Evolutionary conservation across 2,329 filamentous ascomycete genomes (phyloP), one percentile per base, ranked within the genome.

Genomic region (Sarocladiaceae sp.): DNA sequence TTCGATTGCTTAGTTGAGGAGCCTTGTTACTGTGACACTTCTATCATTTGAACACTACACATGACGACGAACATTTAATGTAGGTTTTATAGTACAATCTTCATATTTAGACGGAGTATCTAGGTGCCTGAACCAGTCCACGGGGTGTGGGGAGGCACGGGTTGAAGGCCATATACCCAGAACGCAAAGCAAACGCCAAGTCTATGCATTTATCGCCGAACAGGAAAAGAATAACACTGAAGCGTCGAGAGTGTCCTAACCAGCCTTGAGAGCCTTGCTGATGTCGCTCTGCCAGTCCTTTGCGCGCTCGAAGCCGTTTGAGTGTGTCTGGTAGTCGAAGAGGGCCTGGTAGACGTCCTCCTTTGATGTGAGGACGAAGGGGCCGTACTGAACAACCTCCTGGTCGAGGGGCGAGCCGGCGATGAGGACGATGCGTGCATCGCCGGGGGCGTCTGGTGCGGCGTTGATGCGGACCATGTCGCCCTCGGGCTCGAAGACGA

Each of bases 251-350:
- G 12, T 6, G 3, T 6, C 5, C 13, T 13, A 41, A 24, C 37
- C 19, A 13, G 23, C 21, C 37, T 29, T 41, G 23, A 41, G 37
- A 13, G 37, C 21, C 73, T 88, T 89, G 29, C 86, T 87, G 74
- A 95, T 95, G 67, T 94, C 84, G 58, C 85, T 89, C 63, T 82
- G 67, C 88, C 89, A 95, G 23, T 80, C 78, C 51, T 79, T 74
- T 1, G 85, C 85, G 50, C 85, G 73, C 68, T 93, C 88, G 54
- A 93, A 93, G 4, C 87, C 87, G 61, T 91, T 90, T 29, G 74
- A 71, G 50, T 78, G 72, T 12, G 72, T 80, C 65, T 86, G 83
- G 57, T 80, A 93, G 61, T 93, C 86, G 54, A 78, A 67, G 63
- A 93, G 73, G 2, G 87, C 85, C 68, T 91, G 75, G 55, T 85